Evolutionary conservation across 352 stramenopile genomes (phyloP).

Genomic region (Globisporangium paroecandrum): DNA sequence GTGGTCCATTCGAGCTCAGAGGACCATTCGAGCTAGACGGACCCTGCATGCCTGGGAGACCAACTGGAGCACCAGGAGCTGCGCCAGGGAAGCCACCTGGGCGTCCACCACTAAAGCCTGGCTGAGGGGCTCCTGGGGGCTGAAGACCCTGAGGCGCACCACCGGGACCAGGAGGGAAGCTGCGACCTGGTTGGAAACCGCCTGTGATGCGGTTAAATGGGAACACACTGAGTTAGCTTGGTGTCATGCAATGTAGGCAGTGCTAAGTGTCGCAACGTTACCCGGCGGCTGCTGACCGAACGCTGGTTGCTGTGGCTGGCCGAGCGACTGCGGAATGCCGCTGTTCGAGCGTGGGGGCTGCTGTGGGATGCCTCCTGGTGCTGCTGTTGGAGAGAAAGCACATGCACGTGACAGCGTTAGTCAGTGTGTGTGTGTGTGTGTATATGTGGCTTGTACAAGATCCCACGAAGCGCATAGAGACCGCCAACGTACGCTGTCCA

Average conservation of each 20-base stretch:
- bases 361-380: constrained; percentile 27
- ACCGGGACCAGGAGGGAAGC: constrained; percentile 13
- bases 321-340: constrained; percentile 14
- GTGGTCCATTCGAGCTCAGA: constrained; percentile 9
- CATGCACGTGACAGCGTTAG: background rate
- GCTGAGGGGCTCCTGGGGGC: constrained; percentile 13
- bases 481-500: constrained; percentile 11
- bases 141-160: constrained; percentile 14
- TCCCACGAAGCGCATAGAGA: background rate
- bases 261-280: background rate
- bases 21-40: constrained; percentile 19
- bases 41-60: constrained; percentile 24
- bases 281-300: constrained; percentile 15
- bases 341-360: constrained; percentile 33
- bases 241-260: background rate
- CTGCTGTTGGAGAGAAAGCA: constrained; percentile 6
- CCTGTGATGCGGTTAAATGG: background rate
- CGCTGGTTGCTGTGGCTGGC: constrained; percentile 3
- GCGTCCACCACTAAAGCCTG: constrained; percentile 14
- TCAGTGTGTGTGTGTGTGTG: background rate
- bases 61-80: constrained; percentile 5
- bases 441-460: background rate
- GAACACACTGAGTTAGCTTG: background rate
- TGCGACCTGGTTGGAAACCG: constrained; percentile 14
- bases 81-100: constrained; percentile 23